Evolutionary conservation across 371 early-diverging fungal genomes (phyloP).

Genomic region (Dichotomocladium elegans): DNA sequence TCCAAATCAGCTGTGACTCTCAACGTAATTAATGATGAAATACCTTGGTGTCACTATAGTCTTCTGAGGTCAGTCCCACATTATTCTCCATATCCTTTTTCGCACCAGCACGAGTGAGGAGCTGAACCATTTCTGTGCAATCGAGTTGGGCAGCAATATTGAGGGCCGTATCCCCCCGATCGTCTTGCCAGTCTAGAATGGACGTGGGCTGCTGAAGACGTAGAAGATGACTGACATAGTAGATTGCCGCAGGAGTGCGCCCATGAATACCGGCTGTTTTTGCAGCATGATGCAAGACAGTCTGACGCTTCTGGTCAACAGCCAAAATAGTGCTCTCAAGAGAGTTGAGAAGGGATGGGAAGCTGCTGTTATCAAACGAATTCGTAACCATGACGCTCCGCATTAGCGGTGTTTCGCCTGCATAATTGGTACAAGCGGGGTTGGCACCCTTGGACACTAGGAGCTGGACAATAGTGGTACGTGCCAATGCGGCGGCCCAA

Average conservation of each 20-base stretch:
- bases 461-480: conserved; percentile 60
- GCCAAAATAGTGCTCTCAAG: conserved; percentile 64
- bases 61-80: neutral
- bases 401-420: conserved; percentile 84
- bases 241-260: conserved; percentile 61
- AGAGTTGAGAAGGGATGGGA: conserved; percentile 64
- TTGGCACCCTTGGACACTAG: conserved; percentile 71
- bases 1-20: neutral
- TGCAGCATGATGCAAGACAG: conserved; percentile 86
- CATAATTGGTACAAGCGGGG: conserved; percentile 54
- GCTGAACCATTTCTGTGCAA: conserved; percentile 64
- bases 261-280: conserved; percentile 59
- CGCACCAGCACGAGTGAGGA: conserved; percentile 4
- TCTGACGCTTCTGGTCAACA: conserved; percentile 70
- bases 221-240: conserved; percentile 75
- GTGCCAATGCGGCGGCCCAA: conserved; percentile 82
- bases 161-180: conserved; percentile 87
- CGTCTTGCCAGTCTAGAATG: conserved; percentile 50
- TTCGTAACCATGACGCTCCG: conserved; percentile 82
- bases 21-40: neutral
- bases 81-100: conserved; percentile 1
- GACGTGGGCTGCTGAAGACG: conserved; percentile 65
- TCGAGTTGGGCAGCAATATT: conserved; percentile 82
- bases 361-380: conserved; percentile 77
- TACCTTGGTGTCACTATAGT: conserved; percentile 3